phyloP scores from a whole-genome alignment of 345 rosid genomes.

The Barbarea vulgaris region DNA sequence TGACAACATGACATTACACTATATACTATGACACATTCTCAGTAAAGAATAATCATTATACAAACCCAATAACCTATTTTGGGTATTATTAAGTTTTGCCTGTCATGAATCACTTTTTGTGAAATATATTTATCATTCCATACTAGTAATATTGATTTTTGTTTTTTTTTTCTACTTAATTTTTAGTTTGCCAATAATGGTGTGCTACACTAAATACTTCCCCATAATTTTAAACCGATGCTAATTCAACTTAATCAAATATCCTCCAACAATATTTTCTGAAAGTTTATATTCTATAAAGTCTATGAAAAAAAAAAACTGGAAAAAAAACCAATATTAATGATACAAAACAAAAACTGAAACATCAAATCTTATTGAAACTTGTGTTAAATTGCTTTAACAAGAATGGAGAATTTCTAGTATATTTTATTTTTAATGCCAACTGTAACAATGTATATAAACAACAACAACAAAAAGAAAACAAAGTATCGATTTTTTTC shows the following conservation, averaged over 20 bases:
- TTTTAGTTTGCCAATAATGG: neutral
- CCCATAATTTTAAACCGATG: neutral
- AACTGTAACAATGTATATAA: neutral
- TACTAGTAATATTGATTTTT: neutral
- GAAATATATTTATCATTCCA: neutral
- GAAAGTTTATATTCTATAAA: neutral
- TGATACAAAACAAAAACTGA: neutral
- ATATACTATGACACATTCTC: constrained; percentile 2
- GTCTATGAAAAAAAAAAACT: neutral
- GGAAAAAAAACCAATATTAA: neutral
- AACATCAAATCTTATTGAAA: neutral
- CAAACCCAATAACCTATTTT: neutral
- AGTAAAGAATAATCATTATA: constrained; percentile 2
- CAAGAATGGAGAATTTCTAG: neutral
- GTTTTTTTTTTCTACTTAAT: neutral
- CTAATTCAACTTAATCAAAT: neutral
- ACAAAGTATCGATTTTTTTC: neutral
- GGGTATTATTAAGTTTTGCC: constrained; percentile 7
- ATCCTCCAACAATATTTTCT: neutral
- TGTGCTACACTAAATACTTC: neutral
- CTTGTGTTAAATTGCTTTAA: neutral
- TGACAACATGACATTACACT: constrained; percentile 16
- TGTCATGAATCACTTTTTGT: constrained; percentile 11
- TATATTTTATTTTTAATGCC: neutral
- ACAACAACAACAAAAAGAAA: neutral